Percentiles rank a stretch among this genome's conserved stretches.
phyloP scores from a whole-genome alignment of 1,284 basidiomycete genomes.

The Pascua guehoae region DNA sequence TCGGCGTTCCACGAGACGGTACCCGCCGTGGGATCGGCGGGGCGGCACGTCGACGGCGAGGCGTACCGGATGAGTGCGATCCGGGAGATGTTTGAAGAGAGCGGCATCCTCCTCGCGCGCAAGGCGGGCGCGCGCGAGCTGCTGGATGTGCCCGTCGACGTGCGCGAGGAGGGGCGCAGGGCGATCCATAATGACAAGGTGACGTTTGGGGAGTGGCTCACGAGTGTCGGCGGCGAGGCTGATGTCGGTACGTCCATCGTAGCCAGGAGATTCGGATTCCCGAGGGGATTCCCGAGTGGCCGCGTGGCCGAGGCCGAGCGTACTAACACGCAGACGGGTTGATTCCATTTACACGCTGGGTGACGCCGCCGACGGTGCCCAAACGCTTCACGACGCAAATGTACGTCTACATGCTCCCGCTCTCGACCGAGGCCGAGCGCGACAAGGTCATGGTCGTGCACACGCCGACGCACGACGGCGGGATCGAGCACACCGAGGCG shows the following conservation, averaged over 20 bases:
- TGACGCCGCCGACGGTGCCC: constrained; percentile 15
- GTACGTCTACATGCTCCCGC: constrained; percentile 21
- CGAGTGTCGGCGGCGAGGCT: constrained; percentile 8
- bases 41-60: constrained; percentile 10
- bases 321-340: constrained; percentile 16
- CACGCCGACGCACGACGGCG: constrained; percentile 16
- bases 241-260: constrained; percentile 1
- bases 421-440: constrained; percentile 1
- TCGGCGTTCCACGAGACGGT: constrained; percentile 40
- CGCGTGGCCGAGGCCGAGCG: too few relatives aligned
- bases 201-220: constrained; percentile 11
- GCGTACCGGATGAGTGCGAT: constrained; percentile 16
- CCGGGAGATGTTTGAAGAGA: constrained; percentile 20
- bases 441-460: constrained; percentile 2
- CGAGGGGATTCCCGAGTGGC: too few relatives aligned
- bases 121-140: not conserved
- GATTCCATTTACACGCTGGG: constrained; percentile 22
- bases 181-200: constrained; percentile 14
- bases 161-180: constrained; percentile 11
- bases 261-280: too few relatives aligned
- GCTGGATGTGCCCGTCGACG: constrained; percentile 1
- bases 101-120: constrained; percentile 17
- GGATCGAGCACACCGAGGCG: constrained; percentile 17
- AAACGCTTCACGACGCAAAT: constrained; percentile 21
- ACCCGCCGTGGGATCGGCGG: not conserved